Evolutionary conservation across 495 filamentous ascomycete genomes (phyloP), one percentile per base, ranked within the genome.

Genomic region (Penicillium tannophilum): DNA sequence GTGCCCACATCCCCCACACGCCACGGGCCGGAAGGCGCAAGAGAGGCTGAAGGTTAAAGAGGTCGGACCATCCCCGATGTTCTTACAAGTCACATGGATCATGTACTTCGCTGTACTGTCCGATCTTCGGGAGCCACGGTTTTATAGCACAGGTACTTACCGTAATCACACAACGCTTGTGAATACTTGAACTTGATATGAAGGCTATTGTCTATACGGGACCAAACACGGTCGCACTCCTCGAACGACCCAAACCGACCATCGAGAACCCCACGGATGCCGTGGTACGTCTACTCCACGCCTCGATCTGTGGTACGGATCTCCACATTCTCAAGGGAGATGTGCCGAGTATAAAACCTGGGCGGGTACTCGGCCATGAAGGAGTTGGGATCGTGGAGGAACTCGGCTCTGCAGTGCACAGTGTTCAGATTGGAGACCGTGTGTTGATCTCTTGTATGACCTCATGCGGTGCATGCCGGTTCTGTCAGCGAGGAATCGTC

Each of bases 291-390:
- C 81, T 96, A 20, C 88, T 90, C 2, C 89, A 89, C 7, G 85
- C 78, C 48, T 93, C 90, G 1, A 86, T 95, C 58, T 95, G 92
- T 71, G 91, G 91, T 6, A 87, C 81, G 41, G 92, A 95, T 65
- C 78, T 95, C 6, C 91, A 94, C 63, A 78, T 94, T 48, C 78
- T 88, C 19, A 89, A 94, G 64, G 84, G 86, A 53, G 70, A 76
- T 20, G 79, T 95, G 16, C 72, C 92, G 3, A 80, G 90, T 65
- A 63, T 91, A 46, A 75, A 84, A 54, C 85, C 87, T 52, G 90
- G 90, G 35, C 87, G 92, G 69, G 89, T 93, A 58, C 77, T 93
- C 0, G 91, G 91, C 44, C 90, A 94, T 67, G 90, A 94, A 61
- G 92, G 91, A 71, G 90, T 87, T 65, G 91, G 91, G n/a, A 72